These are phyloP conservation scores for Phyllosticta capitalensis DNA, from an alignment of 2,329 filamentous ascomycete species.

Conservation along the genomic window DNA sequence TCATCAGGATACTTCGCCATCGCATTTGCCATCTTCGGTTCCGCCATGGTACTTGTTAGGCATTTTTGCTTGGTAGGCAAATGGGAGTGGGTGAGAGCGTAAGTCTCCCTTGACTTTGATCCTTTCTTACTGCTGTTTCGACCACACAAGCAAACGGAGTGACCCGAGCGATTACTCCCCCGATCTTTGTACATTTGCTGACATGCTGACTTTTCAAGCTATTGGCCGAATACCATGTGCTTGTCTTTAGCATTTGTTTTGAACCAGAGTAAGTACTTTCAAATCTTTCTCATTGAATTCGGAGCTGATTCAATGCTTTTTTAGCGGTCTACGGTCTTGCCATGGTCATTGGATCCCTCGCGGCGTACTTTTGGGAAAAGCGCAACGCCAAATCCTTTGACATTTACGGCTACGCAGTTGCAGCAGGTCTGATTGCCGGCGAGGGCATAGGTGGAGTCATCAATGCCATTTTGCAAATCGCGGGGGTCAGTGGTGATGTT, in stretches of 20 bases:
- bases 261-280: slow-evolving; percentile 30
- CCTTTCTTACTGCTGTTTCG: neutral
- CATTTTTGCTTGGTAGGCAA: slow-evolving; percentile 46
- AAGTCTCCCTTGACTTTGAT: neutral
- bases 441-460: slow-evolving; percentile 56
- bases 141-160: no score
- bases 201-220: slow-evolving; percentile 20
- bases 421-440: slow-evolving; percentile 52
- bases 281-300: neutral
- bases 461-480: slow-evolving; percentile 45
- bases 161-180: neutral
- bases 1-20: slow-evolving; percentile 50
- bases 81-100: slow-evolving; percentile 43
- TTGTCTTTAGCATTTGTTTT: slow-evolving; percentile 51
- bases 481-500: slow-evolving; percentile 30
- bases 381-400: slow-evolving; percentile 45
- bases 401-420: slow-evolving; percentile 50
- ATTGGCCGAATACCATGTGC: slow-evolving; percentile 54
- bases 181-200: no score
- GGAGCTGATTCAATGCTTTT: no score
- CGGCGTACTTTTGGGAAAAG: slow-evolving; percentile 47
- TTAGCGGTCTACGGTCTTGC: slow-evolving; percentile 45
- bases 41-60: slow-evolving; percentile 43
- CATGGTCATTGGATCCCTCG: slow-evolving; percentile 47
- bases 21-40: slow-evolving; percentile 44